These are phyloP conservation scores for Globisporangium middletonii DNA, from an alignment of 352 stramenopile species.

Conservation along the genomic window DNA sequence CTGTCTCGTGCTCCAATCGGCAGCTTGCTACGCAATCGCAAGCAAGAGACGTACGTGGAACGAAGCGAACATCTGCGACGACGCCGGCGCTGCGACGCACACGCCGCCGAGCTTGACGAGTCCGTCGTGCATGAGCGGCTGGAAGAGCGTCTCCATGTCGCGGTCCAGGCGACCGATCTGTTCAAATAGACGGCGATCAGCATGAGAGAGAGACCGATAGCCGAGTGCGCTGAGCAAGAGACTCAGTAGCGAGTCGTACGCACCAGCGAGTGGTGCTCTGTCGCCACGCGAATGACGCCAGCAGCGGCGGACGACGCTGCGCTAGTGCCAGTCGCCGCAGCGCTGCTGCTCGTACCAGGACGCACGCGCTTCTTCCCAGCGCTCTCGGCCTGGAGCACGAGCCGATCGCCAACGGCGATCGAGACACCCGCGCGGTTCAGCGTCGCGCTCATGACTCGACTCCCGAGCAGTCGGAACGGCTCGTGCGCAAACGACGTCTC, in stretches of 20 bases:
- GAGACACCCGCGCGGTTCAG: constrained; percentile 40
- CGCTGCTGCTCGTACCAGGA: constrained; percentile 7
- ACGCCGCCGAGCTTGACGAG: constrained; percentile 42
- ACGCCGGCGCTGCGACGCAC: constrained; percentile 36
- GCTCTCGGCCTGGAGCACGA: constrained; percentile 65
- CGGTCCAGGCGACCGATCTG: constrained; percentile 59
- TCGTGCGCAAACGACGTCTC: constrained; percentile 23
- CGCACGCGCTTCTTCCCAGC: constrained; percentile 60
- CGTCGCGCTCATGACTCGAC: constrained; percentile 30
- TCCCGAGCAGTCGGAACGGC: constrained; percentile 42
- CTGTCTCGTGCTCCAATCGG: too few relatives aligned
- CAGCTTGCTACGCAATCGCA: too few relatives aligned
- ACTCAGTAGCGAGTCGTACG: neutral
- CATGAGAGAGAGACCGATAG: too few relatives aligned
- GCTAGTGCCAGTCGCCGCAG: constrained; percentile 1
- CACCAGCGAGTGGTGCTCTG: constrained; percentile 30
- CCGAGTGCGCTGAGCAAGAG: neutral
- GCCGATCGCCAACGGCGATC: constrained; percentile 32
- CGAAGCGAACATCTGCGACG: constrained; percentile 56
- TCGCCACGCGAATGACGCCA: constrained; percentile 56
- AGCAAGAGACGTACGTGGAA: constrained; percentile 32
- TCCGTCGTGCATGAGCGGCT: constrained; percentile 57
- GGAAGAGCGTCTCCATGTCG: constrained; percentile 49
- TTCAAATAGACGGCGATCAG: neutral
- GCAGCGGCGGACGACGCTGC: constrained; percentile 12